A percentile compares a stretch with the other conserved stretches of the same genome.
These are phyloP conservation scores for Heritiera littoralis DNA, from an alignment of 345 rosid genomes.

Conservation along the genomic window DNA sequence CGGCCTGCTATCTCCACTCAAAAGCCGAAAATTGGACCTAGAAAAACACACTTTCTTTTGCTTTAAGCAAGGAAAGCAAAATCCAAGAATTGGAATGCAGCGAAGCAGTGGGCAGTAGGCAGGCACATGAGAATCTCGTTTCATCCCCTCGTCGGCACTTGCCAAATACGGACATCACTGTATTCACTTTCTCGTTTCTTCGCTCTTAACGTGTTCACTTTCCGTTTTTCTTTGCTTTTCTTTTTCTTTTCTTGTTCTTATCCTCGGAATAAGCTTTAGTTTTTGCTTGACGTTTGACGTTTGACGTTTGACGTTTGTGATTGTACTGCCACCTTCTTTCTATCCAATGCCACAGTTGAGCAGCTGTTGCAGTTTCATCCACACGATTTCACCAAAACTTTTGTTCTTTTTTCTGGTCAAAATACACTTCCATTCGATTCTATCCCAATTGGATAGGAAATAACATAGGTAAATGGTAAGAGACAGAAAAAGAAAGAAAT, in stretches of 20 bases:
- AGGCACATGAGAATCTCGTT: conserved; percentile 7
- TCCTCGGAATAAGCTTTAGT: background rate
- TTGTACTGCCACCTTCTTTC: background rate
- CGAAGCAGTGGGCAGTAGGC: background rate
- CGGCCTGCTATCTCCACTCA: background rate
- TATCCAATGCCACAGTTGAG: background rate
- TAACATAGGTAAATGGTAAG: no score
- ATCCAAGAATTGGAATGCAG: background rate
- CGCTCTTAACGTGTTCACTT: conserved; percentile 17
- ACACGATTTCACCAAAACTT: background rate
- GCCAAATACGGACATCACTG: background rate
- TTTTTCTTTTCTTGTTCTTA: conserved; percentile 6
- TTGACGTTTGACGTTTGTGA: conserved; percentile 11
- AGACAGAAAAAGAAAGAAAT: no score
- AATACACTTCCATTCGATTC: no score
- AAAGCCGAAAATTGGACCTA: background rate
- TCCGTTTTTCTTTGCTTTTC: background rate
- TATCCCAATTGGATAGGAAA: no score
- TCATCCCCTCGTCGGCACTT: background rate
- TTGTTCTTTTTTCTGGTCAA: background rate
- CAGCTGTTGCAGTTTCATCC: conserved; percentile 16
- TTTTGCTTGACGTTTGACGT: conserved; percentile 6
- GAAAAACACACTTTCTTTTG: background rate
- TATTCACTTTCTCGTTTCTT: background rate
- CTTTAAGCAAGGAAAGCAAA: background rate